Evolutionary conservation across 805 yeast genomes (phyloP).

Genomic region (Yamadazyma endophytica): DNA sequence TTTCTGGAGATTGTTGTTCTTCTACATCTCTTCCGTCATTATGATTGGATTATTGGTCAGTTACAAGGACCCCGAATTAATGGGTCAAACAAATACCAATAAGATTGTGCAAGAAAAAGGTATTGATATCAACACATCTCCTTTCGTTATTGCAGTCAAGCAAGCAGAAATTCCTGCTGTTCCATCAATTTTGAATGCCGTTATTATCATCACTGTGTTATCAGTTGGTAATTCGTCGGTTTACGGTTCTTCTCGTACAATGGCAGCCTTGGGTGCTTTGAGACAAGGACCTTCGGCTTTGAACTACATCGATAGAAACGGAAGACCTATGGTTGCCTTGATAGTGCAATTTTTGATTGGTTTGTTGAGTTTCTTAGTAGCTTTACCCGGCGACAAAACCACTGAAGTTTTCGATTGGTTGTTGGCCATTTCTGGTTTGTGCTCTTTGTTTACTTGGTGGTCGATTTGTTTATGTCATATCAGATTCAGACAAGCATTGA

Average conservation of each 20-base stretch:
- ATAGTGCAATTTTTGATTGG: conserved; percentile 22
- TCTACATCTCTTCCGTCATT: conserved; percentile 51
- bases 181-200: conserved; percentile 30
- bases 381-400: conserved; percentile 26
- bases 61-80: conserved; percentile 17
- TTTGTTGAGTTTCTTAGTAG: conserved; percentile 23
- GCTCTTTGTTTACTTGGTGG: conserved; percentile 26
- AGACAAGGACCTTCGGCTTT: conserved; percentile 25
- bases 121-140: conserved; percentile 27
- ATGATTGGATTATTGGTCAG: conserved; percentile 54
- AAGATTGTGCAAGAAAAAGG: conserved; percentile 13
- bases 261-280: conserved; percentile 29
- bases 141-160: conserved; percentile 35
- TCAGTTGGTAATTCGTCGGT: conserved; percentile 36
- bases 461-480: conserved; percentile 28
- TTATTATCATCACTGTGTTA: conserved; percentile 27
- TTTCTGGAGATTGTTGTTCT: conserved; percentile 57
- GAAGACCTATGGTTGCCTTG: conserved; percentile 27
- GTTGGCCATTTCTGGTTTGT: conserved; percentile 25
- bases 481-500: conserved; percentile 24
- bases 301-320: conserved; percentile 25
- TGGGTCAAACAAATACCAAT: conserved; percentile 14
- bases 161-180: conserved; percentile 25
- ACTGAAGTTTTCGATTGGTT: conserved; percentile 29
- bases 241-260: conserved; percentile 29